Conservation (phyloP, 345 rosid genomes). For the Schrenkiella parvula region DNA sequence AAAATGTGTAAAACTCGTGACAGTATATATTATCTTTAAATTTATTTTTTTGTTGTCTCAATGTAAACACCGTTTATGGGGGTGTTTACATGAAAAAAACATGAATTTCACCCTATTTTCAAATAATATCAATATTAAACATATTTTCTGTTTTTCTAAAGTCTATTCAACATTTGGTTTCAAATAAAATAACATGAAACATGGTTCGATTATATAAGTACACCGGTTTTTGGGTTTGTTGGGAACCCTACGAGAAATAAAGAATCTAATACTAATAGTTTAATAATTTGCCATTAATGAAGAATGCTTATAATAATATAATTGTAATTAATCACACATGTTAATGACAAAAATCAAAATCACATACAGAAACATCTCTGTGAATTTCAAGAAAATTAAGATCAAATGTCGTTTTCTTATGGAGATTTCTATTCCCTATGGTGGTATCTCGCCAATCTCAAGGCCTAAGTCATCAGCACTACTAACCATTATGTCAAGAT, state of each 20-base stretch:
- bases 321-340: background rate
- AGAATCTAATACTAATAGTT: conserved; percentile 24
- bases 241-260: conserved; percentile 2
- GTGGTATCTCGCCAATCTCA: conserved; percentile 34
- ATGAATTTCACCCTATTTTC: background rate
- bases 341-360: conserved; percentile 5
- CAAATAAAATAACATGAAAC: background rate
- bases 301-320: background rate
- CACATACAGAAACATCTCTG: conserved; percentile 16
- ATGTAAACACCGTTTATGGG: background rate
- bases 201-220: background rate
- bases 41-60: background rate
- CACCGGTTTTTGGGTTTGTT: conserved; percentile 18
- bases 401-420: conserved; percentile 39
- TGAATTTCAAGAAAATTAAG: conserved; percentile 26
- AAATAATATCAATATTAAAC: background rate
- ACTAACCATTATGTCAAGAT: conserved; percentile 30
- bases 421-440: conserved; percentile 31
- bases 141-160: background rate
- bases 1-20: background rate
- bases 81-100: background rate
- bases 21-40: too few relatives aligned
- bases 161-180: background rate
- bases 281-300: conserved; percentile 15
- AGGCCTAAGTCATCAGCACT: conserved; percentile 30